Base-by-base conservation (phyloP, 176 grass and related monocot genomes). In the Bromus sterilis region DNA sequence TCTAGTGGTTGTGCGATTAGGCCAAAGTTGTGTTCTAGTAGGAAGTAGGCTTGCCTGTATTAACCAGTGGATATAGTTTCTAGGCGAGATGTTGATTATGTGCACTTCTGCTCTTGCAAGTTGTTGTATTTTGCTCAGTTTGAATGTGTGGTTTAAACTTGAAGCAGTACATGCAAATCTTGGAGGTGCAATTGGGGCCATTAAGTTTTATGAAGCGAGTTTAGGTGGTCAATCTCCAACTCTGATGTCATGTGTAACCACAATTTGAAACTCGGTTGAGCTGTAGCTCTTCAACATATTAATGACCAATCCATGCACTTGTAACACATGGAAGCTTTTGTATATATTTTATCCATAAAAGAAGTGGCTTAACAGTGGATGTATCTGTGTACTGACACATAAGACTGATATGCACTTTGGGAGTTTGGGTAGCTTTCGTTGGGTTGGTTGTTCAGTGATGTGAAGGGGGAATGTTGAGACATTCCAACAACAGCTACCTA, bases 401-500 rank as follows among this genome's bases (percentile, higher is more conserved):
- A 67, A 57, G 44, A 75, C 58, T 86, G 26, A 23, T 63, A 44
- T 43, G 76, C 67, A 44, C 31, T 87, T 82, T 56, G 48, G 32
- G 56, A 37, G 39, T 86, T 80, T 49, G 37, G 33, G 61, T 44
- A 44, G 39, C 49, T 82, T 71, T 39, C 62, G 85, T 63, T 82
- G 85, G 40, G 18, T 32, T 63, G 65, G 79, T 87, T 34, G 86
- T 79, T 40, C 42, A 55, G 63, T 31, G 73, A 70, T 70, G 79
- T 82, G 53, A 82, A 71, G 25, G 86, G 64, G 31, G 85, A 43
- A 6, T 87, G 32, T 77, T 77, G 71, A 70, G 66, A 82, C 79
- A 82, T 44, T 71, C 51, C 66, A 82, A 66, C 79, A 82, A 71
- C 24, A 82, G 26, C 65, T 81, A 81, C 16, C 65, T 81, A 70